Evolutionary conservation across 2,329 filamentous ascomycete genomes (phyloP), one percentile per base, ranked within the genome.

Genomic region (Fusarium mundagurra): DNA sequence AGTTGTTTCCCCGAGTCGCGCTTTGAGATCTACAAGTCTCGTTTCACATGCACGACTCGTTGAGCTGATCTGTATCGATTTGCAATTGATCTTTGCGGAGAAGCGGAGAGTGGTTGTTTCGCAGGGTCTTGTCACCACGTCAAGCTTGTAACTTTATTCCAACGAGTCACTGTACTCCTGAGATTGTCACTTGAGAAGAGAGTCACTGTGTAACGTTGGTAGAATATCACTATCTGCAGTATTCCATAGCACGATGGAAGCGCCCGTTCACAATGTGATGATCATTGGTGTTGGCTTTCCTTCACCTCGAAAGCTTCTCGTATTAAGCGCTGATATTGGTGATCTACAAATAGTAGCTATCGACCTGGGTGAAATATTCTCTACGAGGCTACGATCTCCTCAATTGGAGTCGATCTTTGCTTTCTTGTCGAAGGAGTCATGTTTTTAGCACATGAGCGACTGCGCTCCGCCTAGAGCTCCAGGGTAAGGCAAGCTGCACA

Each of bases 11-110:
- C 55, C 71, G 57, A 70, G 59, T 59, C 57, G 63, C 60, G 58
- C 34, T 36, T 60, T 47, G 29, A 68, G 71, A 72, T 74, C 71
- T 74, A 47, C 67, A 64, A 18, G 43, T 36, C 18, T 31, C 29
- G 64, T 69, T 55, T 54, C 50, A 69, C 64, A 8, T 39, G 58
- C 58, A 36, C 53, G 59, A 72, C 58, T 72, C 59, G 24, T n/a
- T 18, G 33, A 50, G 36, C 24, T 68, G 33, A 38, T 48, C 9
- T 43, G 34, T 54, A 43, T 47, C 33, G 29, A n/a, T 48, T 36
- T 41, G 43, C 53, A 43, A 31, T 29, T 51, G 29, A 53, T 41
- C 13, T 31, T n/a, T 39, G 39, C 16, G n/a, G 17, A 22, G 31
- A 62, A 20, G 51, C 34, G 16, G 20, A 41, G 24, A 55, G 36